phyloP scores from a whole-genome alignment of 495 filamentous ascomycete species.

The Staphylotrichum longicolle region DNA sequence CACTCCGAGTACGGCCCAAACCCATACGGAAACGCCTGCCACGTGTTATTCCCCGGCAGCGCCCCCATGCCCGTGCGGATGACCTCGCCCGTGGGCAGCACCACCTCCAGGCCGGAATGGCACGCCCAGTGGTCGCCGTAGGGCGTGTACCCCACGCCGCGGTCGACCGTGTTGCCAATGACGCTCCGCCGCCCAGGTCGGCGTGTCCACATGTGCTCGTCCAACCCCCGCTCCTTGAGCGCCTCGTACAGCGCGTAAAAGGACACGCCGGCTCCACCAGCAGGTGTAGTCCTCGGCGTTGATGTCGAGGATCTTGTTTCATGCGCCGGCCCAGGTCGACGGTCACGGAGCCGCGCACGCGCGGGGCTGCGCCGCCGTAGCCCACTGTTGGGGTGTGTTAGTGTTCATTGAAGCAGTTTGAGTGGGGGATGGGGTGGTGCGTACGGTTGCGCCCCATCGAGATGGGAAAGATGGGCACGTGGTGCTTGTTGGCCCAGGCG shows the following conservation, averaged over 20 bases:
- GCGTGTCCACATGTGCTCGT: constrained; percentile 46
- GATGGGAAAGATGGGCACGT: constrained; percentile 52
- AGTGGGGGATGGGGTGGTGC: too few relatives aligned
- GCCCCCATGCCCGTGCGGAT: constrained; percentile 61
- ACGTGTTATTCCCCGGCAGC: constrained; percentile 44
- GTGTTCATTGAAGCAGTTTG: too few relatives aligned
- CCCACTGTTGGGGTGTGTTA: constrained; percentile 31
- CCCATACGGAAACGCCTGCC: constrained; percentile 54
- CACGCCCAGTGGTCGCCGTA: constrained; percentile 53
- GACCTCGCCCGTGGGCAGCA: constrained; percentile 55
- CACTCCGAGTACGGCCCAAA: constrained; percentile 56
- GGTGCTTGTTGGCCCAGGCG: constrained; percentile 45
- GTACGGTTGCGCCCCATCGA: constrained; percentile 51
- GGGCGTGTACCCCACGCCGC: constrained; percentile 57
- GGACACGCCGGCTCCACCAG: constrained; percentile 22
- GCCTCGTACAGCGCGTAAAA: too few relatives aligned
- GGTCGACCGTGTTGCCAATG: constrained; percentile 52
- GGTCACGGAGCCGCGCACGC: constrained; percentile 51
- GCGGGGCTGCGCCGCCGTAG: constrained; percentile 59
- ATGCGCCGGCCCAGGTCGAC: constrained; percentile 56
- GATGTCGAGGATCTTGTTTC: constrained; percentile 55
- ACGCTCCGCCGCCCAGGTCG: constrained; percentile 52
- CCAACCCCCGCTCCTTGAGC: too few relatives aligned
- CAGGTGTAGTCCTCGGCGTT: constrained; percentile 52
- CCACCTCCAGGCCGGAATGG: constrained; percentile 56